Evolutionary conservation across 2,329 filamentous ascomycete species (phyloP), one percentile per base, ranked within the genome.

Genomic region (Apiospora saccharicola): DNA sequence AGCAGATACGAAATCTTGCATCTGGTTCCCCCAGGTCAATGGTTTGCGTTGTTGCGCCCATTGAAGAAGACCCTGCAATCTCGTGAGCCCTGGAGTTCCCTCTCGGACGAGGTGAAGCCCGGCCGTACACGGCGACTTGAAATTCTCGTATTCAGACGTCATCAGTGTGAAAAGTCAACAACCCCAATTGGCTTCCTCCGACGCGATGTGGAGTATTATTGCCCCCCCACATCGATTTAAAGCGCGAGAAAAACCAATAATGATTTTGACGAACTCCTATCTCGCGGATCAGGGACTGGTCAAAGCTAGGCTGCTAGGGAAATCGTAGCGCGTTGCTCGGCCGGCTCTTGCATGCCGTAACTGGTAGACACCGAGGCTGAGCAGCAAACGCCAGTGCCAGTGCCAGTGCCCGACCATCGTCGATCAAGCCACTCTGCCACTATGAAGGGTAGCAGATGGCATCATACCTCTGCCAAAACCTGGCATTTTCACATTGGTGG

Each of bases 131-230:
- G 34, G 30, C 57, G 4, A 64, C 34, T n/a, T 4, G 22, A 64
- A 64, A 64, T 64, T 41, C 57, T 64, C 57, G 57, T 64, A 64
- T 64, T 64, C 57, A 34, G 57, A 64, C 57, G 57, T 64, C 57
- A 64, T 64, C 57, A 14, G 22, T 64, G 57, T n/a, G 57, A 64
- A 34, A 37, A 64, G 57, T n/a, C 34, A 41, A 14, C 57, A 64
- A 34, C 22, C 22, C 19, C 57, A 64, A 64, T 64, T 64, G 57
- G 57, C n/a, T 64, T 64, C 57, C 34, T n/a, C 57, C 4, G 34
- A 41, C 57, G 41, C 57, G 22, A 41, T 24, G 57, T 64, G 57
- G 57, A 64, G 57, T 41, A 34, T 37, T 64, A 19, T 19, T 61
- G 22, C 46, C 26, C 26, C 53, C 51, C 51, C 34, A 61, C 53